Evolutionary conservation across 352 stramenopile genomes (phyloP), one percentile per base, ranked within the genome.

Genomic region (Pythium volutum): DNA sequence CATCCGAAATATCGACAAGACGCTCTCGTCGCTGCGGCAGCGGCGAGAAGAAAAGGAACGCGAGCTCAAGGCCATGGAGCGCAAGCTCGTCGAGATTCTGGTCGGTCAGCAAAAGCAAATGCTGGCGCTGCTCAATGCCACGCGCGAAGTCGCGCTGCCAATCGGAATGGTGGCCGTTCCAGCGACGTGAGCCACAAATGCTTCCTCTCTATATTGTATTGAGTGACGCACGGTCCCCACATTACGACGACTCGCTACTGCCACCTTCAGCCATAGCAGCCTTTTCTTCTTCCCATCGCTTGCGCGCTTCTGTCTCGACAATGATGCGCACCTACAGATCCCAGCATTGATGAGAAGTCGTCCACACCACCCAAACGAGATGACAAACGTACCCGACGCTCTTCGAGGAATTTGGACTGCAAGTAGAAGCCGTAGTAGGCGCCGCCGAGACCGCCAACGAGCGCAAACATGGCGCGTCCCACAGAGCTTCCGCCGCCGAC

Each of bases 71-170:
- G 60, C 33, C 25, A 79, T 92, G 70, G 84, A 94, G 61, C 76
- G 84, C 39, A 86, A 91, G 58, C 69, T 94, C 16, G 84, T 94
- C 2, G 79, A 92, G 69, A 91, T 94, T 42, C 68, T 94, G 22
- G 83, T 94, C 22, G 79, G 89, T 16, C 84, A 94, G 70, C 84
- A 94, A 43, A 94, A 91, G 53, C 77, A 89, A 55, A 73, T 94
- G 76, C 63, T 92, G 15, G 25, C 57, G 22, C 46, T 81, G 33
- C 68, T 93, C 6, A 77, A 77, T 5, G 65, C 59, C n/a, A 69
- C 75, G 16, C 70, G 74, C 11, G 76, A 88, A 45, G 38, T 82
- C 16, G 20, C 66, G 0, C 27, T 65, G 18, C 65, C 65, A 33
- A 4, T 51, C 8, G 72, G 29, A 56, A 67, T 52, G 47, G 41